Evolutionary conservation across 495 filamentous ascomycete genomes (phyloP), one percentile per base, ranked within the genome.

Genomic region (Hypoxylon cercidicola): DNA sequence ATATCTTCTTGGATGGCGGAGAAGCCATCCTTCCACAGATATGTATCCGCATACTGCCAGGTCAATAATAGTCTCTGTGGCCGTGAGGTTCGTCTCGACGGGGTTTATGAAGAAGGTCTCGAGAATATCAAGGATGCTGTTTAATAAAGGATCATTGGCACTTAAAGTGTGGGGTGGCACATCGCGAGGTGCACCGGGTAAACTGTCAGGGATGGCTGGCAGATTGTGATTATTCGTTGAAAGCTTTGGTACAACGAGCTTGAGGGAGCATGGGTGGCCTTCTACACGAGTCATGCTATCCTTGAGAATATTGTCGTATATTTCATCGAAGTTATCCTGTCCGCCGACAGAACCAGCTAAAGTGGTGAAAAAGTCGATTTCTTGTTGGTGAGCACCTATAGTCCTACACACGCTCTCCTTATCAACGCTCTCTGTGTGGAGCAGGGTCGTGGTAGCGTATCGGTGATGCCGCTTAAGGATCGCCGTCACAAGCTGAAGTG

Each of bases 391-490:
- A 6, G 88, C 89, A 34, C 91, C 93, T 34, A 91, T 80, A 0
- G 91, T 92, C 20, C 93, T 87, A 64, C 85, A 79, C 11, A 79
- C 76, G 25, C 76, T 76, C 40, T 77, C 72, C 40, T 74, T 75
- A 28, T 86, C 71, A n/a, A 86, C 75, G 19, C 82, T 79, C 45
- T 85, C 84, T 2, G 84, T 85, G 55, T 88, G 87, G 2, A 94
- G 77, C 10, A 99, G 79, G 0, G 93, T 89, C 0, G 88, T 88
- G 48, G 91, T 82, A 5, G 93, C 89, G 77, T 96, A 96, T 11
- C 86, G 86, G 73, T 96, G 93, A 76, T 98, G 92, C 70, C 90
- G 87, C 70, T 89, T 88, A 55, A 98, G 81, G 58, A 98, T 89
- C 25, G 91, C 88, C 25, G 91, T 90, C 18, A 94, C 80, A 3